phyloP scores from a whole-genome alignment of 768 basidiomycete genomes.

The Mycena latifolia region DNA sequence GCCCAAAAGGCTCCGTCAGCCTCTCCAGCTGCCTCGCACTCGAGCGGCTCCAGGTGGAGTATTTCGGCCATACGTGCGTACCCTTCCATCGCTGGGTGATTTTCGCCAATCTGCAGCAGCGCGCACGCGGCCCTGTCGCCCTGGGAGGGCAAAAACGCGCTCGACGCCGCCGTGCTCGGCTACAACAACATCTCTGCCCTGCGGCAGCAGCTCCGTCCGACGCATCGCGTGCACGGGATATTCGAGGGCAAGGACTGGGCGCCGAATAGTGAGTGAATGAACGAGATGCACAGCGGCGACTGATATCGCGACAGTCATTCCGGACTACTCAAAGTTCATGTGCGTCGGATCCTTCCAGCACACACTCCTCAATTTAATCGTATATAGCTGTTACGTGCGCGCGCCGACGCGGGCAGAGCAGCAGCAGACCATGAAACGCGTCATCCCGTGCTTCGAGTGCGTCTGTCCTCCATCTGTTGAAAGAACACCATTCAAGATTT shows the following conservation, averaged over 20 bases:
- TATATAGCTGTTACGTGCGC: constrained; percentile 75
- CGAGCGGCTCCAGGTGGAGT: constrained; percentile 71
- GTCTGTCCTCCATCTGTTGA: constrained; percentile 36
- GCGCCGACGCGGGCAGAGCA: constrained; percentile 76
- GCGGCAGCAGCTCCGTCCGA: constrained; percentile 85
- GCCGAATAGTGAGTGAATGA: constrained; percentile 67
- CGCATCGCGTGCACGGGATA: constrained; percentile 84
- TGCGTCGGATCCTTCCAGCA: constrained; percentile 45
- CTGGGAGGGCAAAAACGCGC: constrained; percentile 87
- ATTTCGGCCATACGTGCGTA: constrained; percentile 77
- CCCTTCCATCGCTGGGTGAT: not conserved
- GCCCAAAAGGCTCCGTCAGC: constrained; percentile 76
- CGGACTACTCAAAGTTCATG: constrained; percentile 83
- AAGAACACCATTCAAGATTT: not conserved
- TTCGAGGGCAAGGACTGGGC: constrained; percentile 84
- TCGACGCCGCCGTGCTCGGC: constrained; percentile 90
- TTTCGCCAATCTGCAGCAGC: constrained; percentile 48
- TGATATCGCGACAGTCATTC: constrained; percentile 68
- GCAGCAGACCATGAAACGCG: constrained; percentile 66
- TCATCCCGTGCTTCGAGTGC: constrained; percentile 80
- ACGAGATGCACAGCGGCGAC: not conserved
- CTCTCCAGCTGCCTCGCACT: constrained; percentile 75
- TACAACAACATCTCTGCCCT: constrained; percentile 85
- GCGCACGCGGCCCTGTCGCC: constrained; percentile 85
- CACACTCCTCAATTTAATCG: not conserved